Evolutionary conservation across 73 alveolate species (phyloP).

Genomic region (Paramecium octaurelia): DNA sequence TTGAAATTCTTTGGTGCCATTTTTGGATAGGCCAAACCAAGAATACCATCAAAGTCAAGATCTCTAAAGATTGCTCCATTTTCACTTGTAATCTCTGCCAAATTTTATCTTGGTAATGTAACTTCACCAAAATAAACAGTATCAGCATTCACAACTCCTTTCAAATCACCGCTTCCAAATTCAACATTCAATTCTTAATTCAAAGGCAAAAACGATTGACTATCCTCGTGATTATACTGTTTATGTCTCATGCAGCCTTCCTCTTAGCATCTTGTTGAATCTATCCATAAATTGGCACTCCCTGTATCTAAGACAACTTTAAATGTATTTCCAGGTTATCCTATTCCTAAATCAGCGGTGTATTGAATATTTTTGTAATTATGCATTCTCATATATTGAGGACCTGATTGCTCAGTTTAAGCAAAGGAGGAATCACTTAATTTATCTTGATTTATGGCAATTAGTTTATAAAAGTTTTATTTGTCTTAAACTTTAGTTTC

Average conservation of each 20-base stretch:
- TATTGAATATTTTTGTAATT: conserved; percentile 54
- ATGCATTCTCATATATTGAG: conserved; percentile 46
- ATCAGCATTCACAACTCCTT: conserved; percentile 68
- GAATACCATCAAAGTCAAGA: conserved; percentile 72
- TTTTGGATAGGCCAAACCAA: conserved; percentile 78
- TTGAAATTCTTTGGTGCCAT: conserved; percentile 69
- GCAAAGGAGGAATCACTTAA: not conserved
- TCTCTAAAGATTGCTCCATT: conserved; percentile 72
- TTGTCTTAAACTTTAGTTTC: not conserved
- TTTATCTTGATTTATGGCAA: not conserved
- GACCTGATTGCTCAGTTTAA: not conserved
- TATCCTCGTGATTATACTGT: conserved; percentile 4
- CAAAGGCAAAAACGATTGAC: not conserved
- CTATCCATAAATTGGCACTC: conserved; percentile 64
- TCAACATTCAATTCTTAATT: conserved; percentile 30
- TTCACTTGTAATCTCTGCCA: conserved; percentile 79
- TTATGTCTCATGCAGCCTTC: conserved; percentile 52
- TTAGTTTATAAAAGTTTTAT: not conserved
- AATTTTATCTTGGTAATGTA: conserved; percentile 52
- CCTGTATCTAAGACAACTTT: conserved; percentile 77
- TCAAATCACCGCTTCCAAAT: conserved; percentile 75
- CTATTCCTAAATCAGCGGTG: conserved; percentile 70
- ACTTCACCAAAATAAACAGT: conserved; percentile 69
- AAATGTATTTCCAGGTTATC: conserved; percentile 68
- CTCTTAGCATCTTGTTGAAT: conserved; percentile 59